phyloP scores from a whole-genome alignment of 2,329 filamentous ascomycete genomes.

The Xylariaceae sp. region DNA sequence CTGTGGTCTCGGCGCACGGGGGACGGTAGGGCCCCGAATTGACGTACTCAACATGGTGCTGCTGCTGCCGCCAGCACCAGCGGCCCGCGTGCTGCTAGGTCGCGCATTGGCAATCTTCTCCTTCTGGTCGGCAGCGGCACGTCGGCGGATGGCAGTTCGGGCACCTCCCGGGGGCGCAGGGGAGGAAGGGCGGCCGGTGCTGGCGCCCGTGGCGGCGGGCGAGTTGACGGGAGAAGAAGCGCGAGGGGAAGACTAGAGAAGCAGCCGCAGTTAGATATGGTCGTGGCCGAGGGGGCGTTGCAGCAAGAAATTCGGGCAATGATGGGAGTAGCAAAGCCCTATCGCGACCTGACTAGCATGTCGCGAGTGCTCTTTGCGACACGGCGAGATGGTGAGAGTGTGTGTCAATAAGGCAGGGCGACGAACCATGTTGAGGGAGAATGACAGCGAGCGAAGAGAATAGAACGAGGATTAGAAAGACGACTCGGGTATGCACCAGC shows the following conservation, averaged over 20 bases:
- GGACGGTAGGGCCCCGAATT: conserved; percentile 8
- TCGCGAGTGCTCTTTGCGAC: conserved; percentile 13
- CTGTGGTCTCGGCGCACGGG: not conserved
- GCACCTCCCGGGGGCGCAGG: conserved; percentile 89
- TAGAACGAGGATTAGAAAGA: conserved; percentile 2
- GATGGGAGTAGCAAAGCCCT: not conserved
- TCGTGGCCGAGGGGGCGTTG: conserved; percentile 1
- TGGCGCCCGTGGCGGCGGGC: conserved; percentile 62
- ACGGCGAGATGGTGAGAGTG: not conserved
- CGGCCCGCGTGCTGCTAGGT: conserved; percentile 87
- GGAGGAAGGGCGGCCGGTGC: conserved; percentile 75
- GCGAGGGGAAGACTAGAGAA: conserved; percentile 55
- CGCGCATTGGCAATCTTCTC: conserved; percentile 94
- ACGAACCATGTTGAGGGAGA: conserved; percentile 17
- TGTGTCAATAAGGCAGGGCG: not conserved
- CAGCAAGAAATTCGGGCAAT: no score
- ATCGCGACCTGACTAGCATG: not conserved
- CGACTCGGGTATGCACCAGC: no score
- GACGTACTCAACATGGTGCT: conserved; percentile 95
- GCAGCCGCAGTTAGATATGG: conserved; percentile 1
- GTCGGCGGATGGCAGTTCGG: conserved; percentile 90
- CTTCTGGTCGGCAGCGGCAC: conserved; percentile 94
- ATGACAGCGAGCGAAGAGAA: conserved; percentile 1
- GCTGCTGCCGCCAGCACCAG: conserved; percentile 91
- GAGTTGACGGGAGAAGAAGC: conserved; percentile 58